phyloP scores from a whole-genome alignment of 805 yeast species.

The Dipodascopsis tothii region DNA sequence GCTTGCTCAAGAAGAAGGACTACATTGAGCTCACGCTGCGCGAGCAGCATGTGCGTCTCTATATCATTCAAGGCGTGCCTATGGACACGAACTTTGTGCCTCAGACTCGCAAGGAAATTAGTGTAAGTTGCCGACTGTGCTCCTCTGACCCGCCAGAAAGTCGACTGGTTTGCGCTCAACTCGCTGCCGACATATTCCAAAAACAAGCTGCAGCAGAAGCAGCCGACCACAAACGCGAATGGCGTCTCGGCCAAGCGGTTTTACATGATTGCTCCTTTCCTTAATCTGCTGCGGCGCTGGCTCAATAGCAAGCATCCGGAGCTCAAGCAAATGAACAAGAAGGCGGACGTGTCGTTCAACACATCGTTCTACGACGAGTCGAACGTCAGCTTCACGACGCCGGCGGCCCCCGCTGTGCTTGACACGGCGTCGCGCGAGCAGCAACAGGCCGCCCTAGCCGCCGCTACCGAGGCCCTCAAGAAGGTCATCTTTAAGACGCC shows the following conservation, averaged over 20 bases:
- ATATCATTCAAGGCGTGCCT: slow-evolving; percentile 67
- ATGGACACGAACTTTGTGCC: slow-evolving; percentile 72
- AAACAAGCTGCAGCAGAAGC: slow-evolving; percentile 2
- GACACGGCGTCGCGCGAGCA: neutral
- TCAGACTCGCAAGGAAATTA: slow-evolving; percentile 78
- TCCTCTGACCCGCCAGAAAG: slow-evolving; percentile 9
- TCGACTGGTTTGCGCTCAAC: slow-evolving; percentile 28
- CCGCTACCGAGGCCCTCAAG: slow-evolving; percentile 13
- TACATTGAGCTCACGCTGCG: slow-evolving; percentile 71
- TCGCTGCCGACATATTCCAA: slow-evolving; percentile 30
- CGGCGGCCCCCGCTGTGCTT: slow-evolving; percentile 29
- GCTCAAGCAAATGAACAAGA: neutral
- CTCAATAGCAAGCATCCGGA: slow-evolving; percentile 27
- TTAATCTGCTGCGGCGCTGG: slow-evolving; percentile 31
- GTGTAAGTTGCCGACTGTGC: slow-evolving; percentile 36
- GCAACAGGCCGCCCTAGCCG: slow-evolving; percentile 22
- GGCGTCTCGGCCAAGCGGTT: slow-evolving; percentile 21
- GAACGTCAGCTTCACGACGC: slow-evolving; percentile 28
- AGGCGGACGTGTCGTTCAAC: slow-evolving; percentile 5
- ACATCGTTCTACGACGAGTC: neutral
- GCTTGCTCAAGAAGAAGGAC: slow-evolving; percentile 58
- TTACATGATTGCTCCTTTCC: slow-evolving; percentile 35
- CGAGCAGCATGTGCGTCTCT: slow-evolving; percentile 83
- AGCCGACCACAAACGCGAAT: slow-evolving; percentile 2
- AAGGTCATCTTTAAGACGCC: neutral